Base-by-base conservation (phyloP, 2,329 filamentous ascomycete genomes). In the Xylaria sp. region DNA sequence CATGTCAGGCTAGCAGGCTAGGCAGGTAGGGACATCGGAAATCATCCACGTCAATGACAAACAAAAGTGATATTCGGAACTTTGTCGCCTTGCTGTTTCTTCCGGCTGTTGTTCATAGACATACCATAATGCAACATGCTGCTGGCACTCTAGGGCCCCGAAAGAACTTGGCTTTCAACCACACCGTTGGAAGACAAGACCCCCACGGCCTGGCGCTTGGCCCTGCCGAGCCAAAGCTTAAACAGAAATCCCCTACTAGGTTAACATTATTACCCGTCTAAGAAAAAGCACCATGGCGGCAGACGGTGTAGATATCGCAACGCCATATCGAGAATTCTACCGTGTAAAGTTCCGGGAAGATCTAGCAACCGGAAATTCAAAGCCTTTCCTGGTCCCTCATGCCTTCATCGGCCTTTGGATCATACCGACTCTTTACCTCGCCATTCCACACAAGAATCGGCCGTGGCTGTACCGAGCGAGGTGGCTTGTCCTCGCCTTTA, bases 361-460 rank as follows among this genome's bases (percentile, higher is more conserved):
- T 22, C 56, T 76, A 22, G 66, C 70, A 45, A 69, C 74, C 3
- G 78, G 78, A 41, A 66, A 60, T 6, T 65, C 73, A 26, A 71
- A 70, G 39, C 82, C 81, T 2, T 72, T 86, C 17, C 63, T 86
- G 17, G 38, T 86, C 7, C 83, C 83, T 0, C 78, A 81, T 52
- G 72, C 75, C 50, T 53, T 85, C 6, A 54, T 82, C 19, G 78
- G 76, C 2, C 64, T 75, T 22, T 72, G 80, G 41, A 44, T 83
- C 39, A 50, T 87, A 2, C 80, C 82, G 0, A 67, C 77, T 1
- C 57, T 83, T 2, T 88, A 84, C 67, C 75, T 87, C 13, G 70
- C 78, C 44, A 73, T 87, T 54, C 81, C 83, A 1, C 83, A 87
- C 62, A 72, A 68, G 26, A 69, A 72, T 1, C 72, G 76, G 7